Evolutionary conservation across 805 yeast species (phyloP), one percentile per base, ranked within the genome.

Genomic region (Wickerhamiella musiphila): DNA sequence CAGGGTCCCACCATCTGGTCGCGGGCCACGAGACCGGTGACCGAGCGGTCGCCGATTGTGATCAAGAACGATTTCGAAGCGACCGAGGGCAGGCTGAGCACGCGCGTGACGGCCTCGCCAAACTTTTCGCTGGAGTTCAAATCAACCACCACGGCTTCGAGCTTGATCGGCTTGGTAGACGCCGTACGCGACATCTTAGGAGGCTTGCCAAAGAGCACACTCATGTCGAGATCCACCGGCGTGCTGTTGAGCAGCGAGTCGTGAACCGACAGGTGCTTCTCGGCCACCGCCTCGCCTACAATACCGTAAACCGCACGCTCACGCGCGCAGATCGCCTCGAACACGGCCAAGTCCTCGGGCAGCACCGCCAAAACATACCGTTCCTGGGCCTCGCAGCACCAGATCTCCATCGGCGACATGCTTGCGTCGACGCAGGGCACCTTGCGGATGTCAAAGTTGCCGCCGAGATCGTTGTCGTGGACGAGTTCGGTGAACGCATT

Each of bases 381-480:
- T 58, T 90, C 99, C 61, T 90, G 99, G 2, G 96, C 90, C 60
- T 90, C 98, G 48, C 93, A 86, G 69, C 99, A 90, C 99, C 99
- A 90, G 42, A 90, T 82, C 62, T 90, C 98, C 93, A 90, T 81
- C 35, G 99, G 96, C 4, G 96, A 86, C 95, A 90, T 82, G 36
- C 95, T 93, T 30, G 94, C 93, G 56, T 90, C 99, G 42, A 83
- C 67, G 23, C 83, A 75, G 35, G 93, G 69, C 35, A 90, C 76
- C 35, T 84, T 78, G 58, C 99, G 73, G 43, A 90, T 66, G 56
- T 90, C 94, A 42, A 90, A 90, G 42, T 54, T 65, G 18, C 94
- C 99, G 53, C 99, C 99, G 40, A 90, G 66, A 43, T 78, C 90
- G 53, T 90, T 90, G 55, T 90, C 99, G 51, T 90, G 95, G 17